Evolutionary conservation across 441 rosid genomes (phyloP), one percentile per base, ranked within the genome.

Genomic region (Erysimum cheiri): DNA sequence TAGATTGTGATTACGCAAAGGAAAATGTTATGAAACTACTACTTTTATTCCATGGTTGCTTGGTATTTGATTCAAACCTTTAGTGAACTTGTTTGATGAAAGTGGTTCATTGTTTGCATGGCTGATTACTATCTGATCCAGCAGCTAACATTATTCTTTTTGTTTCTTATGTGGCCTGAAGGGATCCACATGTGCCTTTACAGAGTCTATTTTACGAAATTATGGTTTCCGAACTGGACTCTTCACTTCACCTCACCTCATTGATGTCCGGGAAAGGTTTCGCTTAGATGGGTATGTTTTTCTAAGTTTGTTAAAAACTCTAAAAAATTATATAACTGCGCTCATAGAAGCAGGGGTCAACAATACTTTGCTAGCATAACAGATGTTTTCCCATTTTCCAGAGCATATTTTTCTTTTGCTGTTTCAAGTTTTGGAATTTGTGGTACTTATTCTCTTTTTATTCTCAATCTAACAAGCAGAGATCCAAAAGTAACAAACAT

Each of bases 221-320:
- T 90, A 89, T 73, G 97, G 98, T 62, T 90, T 90, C 75, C 88
- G 77, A 60, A 92, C 99, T 36, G 99, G 99, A 56, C 86, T 95
- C 73, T 95, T 95, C 80, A 90, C 95, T 9, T 95, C 99, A 46
- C 99, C 99, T 77, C 99, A 92, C 78, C 96, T 95, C 77, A 88
- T 92, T 49, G 95, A 92, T 84, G 86, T 95, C 71, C 84, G 98
- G 10, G 98, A 95, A 85, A 85, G 99, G 71, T 92, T 95, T 84
- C 92, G 92, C 52, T 82, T 95, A 79, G 83, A 89, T 71, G 98
- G 99, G 98, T 95, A 69, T 79, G 85, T 72, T 67, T 67, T 49
- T 68, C 24, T 14, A 44, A 14, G 19, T 65, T 46, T 54, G n/a
- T 65, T 6, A 19, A 40, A 6, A 32, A 2, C 40, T 9, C 5